A percentile compares a stretch with the other conserved stretches of the same genome.
Conservation (phyloP, 169 alveolate species). For the Eimeria praecox region DNA sequence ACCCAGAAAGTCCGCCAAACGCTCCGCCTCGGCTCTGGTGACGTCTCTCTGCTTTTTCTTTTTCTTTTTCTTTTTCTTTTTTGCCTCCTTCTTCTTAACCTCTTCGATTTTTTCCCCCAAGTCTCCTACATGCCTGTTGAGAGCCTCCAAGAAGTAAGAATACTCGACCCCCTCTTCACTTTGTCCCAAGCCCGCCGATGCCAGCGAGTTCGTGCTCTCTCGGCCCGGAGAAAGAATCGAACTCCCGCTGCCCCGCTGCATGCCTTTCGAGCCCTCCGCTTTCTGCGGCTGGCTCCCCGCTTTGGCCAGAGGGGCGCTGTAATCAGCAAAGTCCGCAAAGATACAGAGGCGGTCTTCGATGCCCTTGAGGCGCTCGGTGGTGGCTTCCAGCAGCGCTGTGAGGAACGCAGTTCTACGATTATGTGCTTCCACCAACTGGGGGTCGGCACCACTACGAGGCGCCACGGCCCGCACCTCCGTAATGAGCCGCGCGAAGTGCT, state of each 20-base stretch:
- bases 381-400: background rate
- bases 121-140: background rate
- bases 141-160: background rate
- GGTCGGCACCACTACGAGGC: background rate
- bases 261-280: background rate
- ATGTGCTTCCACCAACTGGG: background rate
- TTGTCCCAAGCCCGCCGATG: background rate
- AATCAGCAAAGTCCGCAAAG: background rate
- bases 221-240: background rate
- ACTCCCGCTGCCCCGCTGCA: background rate
- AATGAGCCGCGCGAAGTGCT: background rate
- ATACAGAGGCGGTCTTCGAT: background rate
- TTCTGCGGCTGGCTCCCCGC: too few species aligned
- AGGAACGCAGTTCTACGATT: background rate
- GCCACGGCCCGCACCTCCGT: slow-evolving; percentile 4
- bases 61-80: background rate
- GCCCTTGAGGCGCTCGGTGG: background rate
- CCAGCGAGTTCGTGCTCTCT: background rate
- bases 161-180: background rate
- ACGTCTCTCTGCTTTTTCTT: background rate
- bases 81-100: background rate
- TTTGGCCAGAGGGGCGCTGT: background rate
- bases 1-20: background rate
- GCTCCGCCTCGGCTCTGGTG: background rate
- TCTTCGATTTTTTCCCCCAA: background rate